phyloP scores from a whole-genome alignment of 345 rosid species.

The Cardamine occulta region DNA sequence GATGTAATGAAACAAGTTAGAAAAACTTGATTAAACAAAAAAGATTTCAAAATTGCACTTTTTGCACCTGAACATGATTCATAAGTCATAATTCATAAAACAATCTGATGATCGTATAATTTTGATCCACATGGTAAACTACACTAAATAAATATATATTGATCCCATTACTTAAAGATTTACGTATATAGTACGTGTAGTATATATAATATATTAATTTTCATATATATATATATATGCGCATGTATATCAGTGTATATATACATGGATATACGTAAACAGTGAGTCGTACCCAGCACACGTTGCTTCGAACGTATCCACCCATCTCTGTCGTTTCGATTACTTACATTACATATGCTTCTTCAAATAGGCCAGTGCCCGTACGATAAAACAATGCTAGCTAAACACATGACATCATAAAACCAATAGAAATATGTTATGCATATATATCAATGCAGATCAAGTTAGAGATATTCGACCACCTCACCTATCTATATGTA shows the following conservation, averaged over 20 bases:
- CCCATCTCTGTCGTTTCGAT: constrained; percentile 20
- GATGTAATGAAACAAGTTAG: neutral
- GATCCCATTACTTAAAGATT: neutral
- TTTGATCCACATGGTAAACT: neutral
- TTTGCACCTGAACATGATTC: neutral
- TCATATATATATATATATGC: neutral
- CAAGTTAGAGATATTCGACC: constrained; percentile 27
- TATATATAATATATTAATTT: neutral
- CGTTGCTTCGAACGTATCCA: constrained; percentile 33
- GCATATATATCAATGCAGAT: neutral
- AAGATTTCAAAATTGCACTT: neutral
- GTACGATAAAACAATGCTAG: constrained; percentile 25
- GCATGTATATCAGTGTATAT: neutral
- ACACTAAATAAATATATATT: constrained; percentile 1
- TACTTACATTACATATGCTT: constrained; percentile 16
- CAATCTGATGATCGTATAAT: neutral
- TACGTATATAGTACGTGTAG: neutral
- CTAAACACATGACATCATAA: constrained; percentile 31
- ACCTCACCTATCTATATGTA: neutral
- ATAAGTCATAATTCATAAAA: neutral
- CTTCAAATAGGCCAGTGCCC: constrained; percentile 8
- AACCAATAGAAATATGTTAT: constrained; percentile 24
- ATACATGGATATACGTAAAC: constrained; percentile 19
- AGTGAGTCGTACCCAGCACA: constrained; percentile 21
- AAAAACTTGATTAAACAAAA: neutral